Evolutionary conservation across 768 basidiomycete species (phyloP), one percentile per base, ranked within the genome.

Genomic region (Daedaleopsis sinensis): DNA sequence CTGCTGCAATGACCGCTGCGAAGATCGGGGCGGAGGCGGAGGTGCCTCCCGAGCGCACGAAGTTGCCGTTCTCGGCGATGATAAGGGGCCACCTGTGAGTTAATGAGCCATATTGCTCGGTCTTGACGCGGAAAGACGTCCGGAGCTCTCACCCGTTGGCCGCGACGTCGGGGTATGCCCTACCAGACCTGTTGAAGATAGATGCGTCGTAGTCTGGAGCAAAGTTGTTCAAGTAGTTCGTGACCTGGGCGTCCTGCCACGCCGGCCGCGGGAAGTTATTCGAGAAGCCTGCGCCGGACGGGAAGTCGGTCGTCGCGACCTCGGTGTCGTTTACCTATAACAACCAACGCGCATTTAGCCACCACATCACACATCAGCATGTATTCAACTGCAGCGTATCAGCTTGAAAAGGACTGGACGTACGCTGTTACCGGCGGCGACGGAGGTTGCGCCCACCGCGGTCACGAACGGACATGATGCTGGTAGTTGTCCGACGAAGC

Each of bases 11-110:
- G 47, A 90, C 74, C 23, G 78, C 82, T 6, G 88, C 81, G 55
- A 91, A 86, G 1, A 85, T 77, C 1, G 89, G 89, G 11, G 84
- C 65, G 1, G 87, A 69, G 0, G 84, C 84, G 15, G 86, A 87
- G 1, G 90, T 91, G 37, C 90, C 63, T 44, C 58, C 58, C 15
- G 35, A 15, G 52, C 47, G 46, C 51, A 50, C 50, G 42, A 57
- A 43, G 52, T 56, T 47, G 11, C 38, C 43, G 19, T 24, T 11
- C 27, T 32, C 44, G 23, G 23, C 74, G 58, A 69, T 72, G 2
- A 72, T 67, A n/a, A 72, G 69, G n/a, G 65, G 65, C 57, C 70
- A 73, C 39, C 61, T 54, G 21, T 21, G 21, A 48, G 13, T 13
- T 18, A 12, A 39, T 24, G 23, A 15, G 47, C 43, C 64, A 35